Conservation (phyloP, 2,329 filamentous ascomycete species). For the Penicillium freii region DNA sequence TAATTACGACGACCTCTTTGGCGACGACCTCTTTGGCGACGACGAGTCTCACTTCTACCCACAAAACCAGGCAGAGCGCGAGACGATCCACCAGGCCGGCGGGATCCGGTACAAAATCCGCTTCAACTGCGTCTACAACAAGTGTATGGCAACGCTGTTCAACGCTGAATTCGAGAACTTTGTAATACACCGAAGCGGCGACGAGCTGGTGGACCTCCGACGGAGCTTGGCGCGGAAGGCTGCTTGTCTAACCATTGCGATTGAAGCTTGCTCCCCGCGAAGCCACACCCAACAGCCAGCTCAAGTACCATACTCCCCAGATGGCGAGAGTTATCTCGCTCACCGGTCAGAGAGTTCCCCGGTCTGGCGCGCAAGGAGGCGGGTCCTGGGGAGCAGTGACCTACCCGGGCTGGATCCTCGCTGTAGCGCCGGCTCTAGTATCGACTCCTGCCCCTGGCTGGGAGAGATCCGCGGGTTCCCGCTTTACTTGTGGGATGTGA, state of each 20-base stretch:
- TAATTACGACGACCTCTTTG: background rate
- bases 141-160: background rate
- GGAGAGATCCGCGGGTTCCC: background rate
- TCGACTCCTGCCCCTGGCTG: background rate
- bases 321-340: background rate
- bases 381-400: background rate
- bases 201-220: background rate
- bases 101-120: background rate
- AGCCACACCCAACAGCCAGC: background rate
- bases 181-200: background rate
- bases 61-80: background rate
- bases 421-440: background rate
- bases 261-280: background rate
- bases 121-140: background rate
- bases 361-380: background rate
- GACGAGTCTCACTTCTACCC: background rate
- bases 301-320: background rate
- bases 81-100: background rate
- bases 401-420: background rate
- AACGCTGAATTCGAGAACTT: background rate
- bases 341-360: background rate
- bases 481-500: background rate
- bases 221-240: background rate
- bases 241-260: background rate
- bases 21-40: background rate